Evolutionary conservation across 164 flowering plant species (phyloP), one percentile per base, ranked within the genome.

Genomic region (Euptelea pleiosperma): DNA sequence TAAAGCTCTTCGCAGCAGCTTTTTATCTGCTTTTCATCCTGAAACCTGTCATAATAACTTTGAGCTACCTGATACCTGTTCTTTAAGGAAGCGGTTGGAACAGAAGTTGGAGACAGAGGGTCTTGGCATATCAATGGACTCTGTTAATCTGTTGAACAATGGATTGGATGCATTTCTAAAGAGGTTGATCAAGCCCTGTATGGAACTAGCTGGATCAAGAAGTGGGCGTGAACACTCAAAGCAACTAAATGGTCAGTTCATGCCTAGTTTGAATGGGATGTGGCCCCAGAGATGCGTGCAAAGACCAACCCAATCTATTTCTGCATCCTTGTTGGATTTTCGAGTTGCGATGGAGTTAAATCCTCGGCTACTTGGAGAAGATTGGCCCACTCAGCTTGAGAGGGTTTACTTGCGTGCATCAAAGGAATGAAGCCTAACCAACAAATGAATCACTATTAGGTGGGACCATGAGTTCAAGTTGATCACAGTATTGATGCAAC

Each of bases 361-460:
- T 67, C 96, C 98, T 35, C 71, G 65, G 29, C 28, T 77, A 52
- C 95, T 92, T 63, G 98, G 96, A 40, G 77, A 60, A 65, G 80
- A 87, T 70, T 87, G 98, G 96, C 71, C 89, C 15, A 31, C 61
- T 36, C 83, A 78, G 39, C 81, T 84, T 47, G 98, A 89, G 79
- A 87, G 70, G 52, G 68, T 92, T 24, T 70, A 64, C 49, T 58
- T 76, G 42, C 75, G 55, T 26, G 61, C 67, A 39, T 60, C 50
- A 14, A 79, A 77, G 46, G 76, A 70, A 18, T 70, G 62, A 69
- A 8, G 55, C 2, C 36, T 18, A 34, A 24, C 49, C 29, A 43
- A 53, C 9, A 6, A 24, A 59, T 26, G 10, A 15, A 33, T 30
- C 28, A 24, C n/a, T 39, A 44, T 33, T n/a, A 2, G 11, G n/a